Percentiles rank a stretch among this genome's conserved stretches.
Conservation (phyloP, 176 grass and related monocot species). For the Musa troglodytarum region DNA sequence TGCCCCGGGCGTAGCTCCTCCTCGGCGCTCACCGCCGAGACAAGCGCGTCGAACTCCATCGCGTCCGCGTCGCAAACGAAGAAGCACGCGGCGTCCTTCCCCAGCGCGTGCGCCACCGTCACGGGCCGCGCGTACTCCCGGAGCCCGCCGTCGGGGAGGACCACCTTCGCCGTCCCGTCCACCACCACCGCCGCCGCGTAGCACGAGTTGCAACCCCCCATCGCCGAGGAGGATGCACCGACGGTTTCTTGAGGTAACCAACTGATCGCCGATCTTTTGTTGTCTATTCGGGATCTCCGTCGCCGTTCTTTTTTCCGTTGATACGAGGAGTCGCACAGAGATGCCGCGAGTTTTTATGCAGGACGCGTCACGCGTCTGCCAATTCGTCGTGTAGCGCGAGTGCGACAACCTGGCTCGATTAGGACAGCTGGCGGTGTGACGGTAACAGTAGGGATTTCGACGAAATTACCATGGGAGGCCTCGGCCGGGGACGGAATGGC, state of each 20-base stretch:
- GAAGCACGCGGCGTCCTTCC: slow-evolving; percentile 30
- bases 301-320: neutral
- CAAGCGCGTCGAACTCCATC: slow-evolving; percentile 48
- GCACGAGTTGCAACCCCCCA: slow-evolving; percentile 5
- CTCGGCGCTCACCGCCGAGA: slow-evolving; percentile 18
- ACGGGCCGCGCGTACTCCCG: slow-evolving; percentile 40
- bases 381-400: neutral
- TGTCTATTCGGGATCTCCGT: neutral
- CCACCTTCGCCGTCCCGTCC: slow-evolving; percentile 26
- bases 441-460: neutral
- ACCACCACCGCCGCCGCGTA: neutral
- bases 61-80: slow-evolving; percentile 84
- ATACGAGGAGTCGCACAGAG: neutral
- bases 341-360: neutral
- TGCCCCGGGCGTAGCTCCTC: slow-evolving; percentile 55
- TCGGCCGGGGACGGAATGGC: neutral
- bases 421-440: neutral
- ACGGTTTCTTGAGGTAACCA: neutral
- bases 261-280: neutral
- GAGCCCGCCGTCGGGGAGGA: slow-evolving; percentile 58
- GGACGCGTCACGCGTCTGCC: neutral
- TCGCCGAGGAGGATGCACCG: neutral
- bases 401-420: neutral
- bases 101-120: slow-evolving; percentile 29
- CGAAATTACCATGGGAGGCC: neutral